Conservation (phyloP, 148 eudicot genomes). For the Vaccinium darrowii region DNA sequence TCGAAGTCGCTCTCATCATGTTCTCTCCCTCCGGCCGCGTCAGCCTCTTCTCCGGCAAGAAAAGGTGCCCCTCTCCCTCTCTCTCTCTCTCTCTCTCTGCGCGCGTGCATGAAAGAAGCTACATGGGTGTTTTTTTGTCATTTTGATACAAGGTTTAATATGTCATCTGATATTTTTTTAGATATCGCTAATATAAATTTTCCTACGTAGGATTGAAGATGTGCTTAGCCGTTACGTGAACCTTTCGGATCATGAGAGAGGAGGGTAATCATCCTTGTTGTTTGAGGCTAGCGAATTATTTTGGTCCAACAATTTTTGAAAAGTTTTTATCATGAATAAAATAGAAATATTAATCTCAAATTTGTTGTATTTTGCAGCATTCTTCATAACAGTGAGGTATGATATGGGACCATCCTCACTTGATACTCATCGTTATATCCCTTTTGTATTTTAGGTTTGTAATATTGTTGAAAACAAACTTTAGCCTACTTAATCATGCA, state of each 20-base stretch:
- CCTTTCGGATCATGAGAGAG: conserved; percentile 66
- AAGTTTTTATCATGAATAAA: background rate
- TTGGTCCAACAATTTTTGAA: background rate
- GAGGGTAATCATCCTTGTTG: conserved; percentile 31
- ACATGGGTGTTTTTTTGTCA: background rate
- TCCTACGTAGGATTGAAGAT: conserved; percentile 57
- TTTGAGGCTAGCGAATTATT: background rate
- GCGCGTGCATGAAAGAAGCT: no score
- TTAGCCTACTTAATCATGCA: conserved; percentile 20
- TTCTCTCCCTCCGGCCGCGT: conserved; percentile 73
- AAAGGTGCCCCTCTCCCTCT: conserved; percentile 33
- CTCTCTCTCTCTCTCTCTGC: background rate
- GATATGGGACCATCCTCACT: background rate
- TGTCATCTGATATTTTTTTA: background rate
- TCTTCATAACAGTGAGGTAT: conserved; percentile 50
- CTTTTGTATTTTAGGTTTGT: background rate
- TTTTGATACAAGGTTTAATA: background rate
- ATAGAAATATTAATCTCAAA: background rate
- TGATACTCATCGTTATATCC: background rate
- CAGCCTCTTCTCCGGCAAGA: conserved; percentile 65
- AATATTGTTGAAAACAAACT: background rate
- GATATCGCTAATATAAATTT: background rate
- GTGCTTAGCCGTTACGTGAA: conserved; percentile 57
- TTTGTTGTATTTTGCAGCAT: conserved; percentile 29
- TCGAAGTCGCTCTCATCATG: conserved; percentile 75